phyloP scores from a whole-genome alignment of 2,329 filamentous ascomycete species.

The Aspergillus sp. region DNA sequence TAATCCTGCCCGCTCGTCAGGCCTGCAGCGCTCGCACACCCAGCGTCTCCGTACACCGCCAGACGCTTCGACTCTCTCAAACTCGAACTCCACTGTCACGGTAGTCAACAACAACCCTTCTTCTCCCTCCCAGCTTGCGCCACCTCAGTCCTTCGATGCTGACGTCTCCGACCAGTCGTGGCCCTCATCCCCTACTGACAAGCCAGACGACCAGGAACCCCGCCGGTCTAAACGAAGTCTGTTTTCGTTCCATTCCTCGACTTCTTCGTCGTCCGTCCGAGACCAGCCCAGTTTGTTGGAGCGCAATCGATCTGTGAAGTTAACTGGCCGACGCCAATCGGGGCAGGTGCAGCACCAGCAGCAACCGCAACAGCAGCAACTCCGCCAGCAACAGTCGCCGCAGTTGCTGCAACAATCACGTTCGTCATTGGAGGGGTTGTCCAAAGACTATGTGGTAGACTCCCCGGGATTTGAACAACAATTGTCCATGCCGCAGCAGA shows the following conservation, averaged over 20 bases:
- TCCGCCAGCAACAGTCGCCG: slow-evolving; percentile 12
- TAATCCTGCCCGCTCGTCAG: slow-evolving; percentile 6
- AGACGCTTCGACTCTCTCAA: slow-evolving; percentile 1
- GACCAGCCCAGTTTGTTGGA: slow-evolving; percentile 27
- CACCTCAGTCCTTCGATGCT: slow-evolving; percentile 21
- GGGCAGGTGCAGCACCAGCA: slow-evolving; percentile 3
- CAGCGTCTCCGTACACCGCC: slow-evolving; percentile 14
- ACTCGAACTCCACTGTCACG: slow-evolving; percentile 14
- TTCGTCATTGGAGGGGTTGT: slow-evolving; percentile 14
- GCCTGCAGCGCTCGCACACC: slow-evolving; percentile 9
- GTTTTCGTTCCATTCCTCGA: slow-evolving; percentile 22
- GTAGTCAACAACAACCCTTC: slow-evolving; percentile 15
- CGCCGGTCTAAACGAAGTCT: slow-evolving; percentile 24
- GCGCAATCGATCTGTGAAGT: slow-evolving; percentile 29
- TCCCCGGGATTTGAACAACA: slow-evolving; percentile 7
- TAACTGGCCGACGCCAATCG: slow-evolving; percentile 19
- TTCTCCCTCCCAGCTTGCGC: slow-evolving; percentile 14
- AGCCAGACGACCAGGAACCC: slow-evolving; percentile 21
- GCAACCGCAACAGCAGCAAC: slow-evolving; percentile 1
- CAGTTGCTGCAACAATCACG: slow-evolving; percentile 18
- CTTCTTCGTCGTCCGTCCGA: slow-evolving; percentile 14
- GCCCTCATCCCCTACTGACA: slow-evolving; percentile 18
- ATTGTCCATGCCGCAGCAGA: slow-evolving; percentile 23
- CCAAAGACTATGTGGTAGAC: slow-evolving; percentile 22
- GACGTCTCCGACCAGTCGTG: slow-evolving; percentile 27